Conservation (phyloP, 2,329 filamentous ascomycete species). For the Colletotrichum orbiculare region DNA sequence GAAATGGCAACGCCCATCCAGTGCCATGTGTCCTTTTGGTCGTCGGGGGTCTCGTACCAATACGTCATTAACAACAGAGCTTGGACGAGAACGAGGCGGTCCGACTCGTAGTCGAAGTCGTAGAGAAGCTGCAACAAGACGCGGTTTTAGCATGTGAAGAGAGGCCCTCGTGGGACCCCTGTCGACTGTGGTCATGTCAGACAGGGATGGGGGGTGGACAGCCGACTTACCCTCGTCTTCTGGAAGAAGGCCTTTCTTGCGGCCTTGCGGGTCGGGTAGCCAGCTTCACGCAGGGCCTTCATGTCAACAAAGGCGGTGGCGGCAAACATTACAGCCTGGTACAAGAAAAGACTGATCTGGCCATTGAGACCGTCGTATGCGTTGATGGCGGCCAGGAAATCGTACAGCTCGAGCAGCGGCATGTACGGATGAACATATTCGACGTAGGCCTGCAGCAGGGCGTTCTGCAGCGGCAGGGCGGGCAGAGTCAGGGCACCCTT, state of each 20-base stretch:
- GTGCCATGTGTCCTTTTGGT: conserved; percentile 98
- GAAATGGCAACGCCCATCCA: conserved; percentile 98
- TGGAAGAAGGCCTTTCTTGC: conserved; percentile 91
- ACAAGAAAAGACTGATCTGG: conserved; percentile 85
- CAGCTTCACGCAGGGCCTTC: conserved; percentile 78
- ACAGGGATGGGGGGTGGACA: conserved; percentile 19
- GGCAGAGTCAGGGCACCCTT: conserved; percentile 90
- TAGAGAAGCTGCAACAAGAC: conserved; percentile 74
- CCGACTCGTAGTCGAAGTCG: conserved; percentile 94
- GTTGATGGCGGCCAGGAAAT: conserved; percentile 70
- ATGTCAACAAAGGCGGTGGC: conserved; percentile 90
- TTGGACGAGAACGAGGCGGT: conserved; percentile 89
- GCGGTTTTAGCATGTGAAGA: conserved; percentile 41
- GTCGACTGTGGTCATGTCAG: conserved; percentile 10
- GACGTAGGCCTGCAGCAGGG: conserved; percentile 83
- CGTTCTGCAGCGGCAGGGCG: conserved; percentile 75
- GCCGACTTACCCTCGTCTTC: conserved; percentile 78
- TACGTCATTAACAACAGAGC: conserved; percentile 92
- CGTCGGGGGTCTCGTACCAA: conserved; percentile 97
- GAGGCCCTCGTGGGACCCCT: conserved; percentile 20
- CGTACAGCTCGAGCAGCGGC: conserved; percentile 80
- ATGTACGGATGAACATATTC: conserved; percentile 96
- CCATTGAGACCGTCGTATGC: conserved; percentile 75
- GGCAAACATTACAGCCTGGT: conserved; percentile 95
- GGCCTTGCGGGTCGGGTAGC: conserved; percentile 80